Evolutionary conservation across 2,329 filamentous ascomycete species (phyloP).

Genomic region (Colletotrichum zoysiae): DNA sequence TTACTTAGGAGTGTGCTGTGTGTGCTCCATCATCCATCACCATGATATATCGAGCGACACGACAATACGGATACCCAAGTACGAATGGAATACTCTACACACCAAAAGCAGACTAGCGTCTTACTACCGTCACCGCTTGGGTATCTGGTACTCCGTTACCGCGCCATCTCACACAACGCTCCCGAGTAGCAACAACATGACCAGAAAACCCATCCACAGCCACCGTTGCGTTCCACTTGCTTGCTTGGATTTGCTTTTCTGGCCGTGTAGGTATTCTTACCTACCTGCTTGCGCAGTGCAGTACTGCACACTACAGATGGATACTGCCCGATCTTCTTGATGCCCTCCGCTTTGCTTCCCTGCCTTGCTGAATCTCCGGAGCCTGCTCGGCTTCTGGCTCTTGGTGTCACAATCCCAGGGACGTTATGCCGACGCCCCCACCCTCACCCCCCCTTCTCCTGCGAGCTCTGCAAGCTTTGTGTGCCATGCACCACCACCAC

Average conservation of each 20-base stretch:
- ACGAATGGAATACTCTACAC: neutral
- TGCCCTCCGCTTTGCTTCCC: neutral
- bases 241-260: slow-evolving; percentile 22
- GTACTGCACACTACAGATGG: no score
- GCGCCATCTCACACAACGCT: neutral
- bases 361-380: neutral
- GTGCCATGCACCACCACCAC: slow-evolving; percentile 7
- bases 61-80: neutral
- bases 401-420: neutral
- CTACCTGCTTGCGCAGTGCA: no score
- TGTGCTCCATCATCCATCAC: neutral
- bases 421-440: neutral
- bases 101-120: slow-evolving; percentile 3
- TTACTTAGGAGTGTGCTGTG: no score
- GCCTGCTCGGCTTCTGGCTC: neutral
- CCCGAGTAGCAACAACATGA: slow-evolving; percentile 1
- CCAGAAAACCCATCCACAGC: neutral
- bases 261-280: no score
- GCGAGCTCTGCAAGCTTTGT: neutral
- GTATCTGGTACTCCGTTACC: slow-evolving; percentile 10
- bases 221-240: slow-evolving; percentile 31
- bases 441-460: neutral
- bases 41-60: neutral
- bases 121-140: neutral
- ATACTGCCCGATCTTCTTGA: neutral